Evolutionary conservation across 1,284 basidiomycete genomes (phyloP).

Genomic region (Mycena sp.): DNA sequence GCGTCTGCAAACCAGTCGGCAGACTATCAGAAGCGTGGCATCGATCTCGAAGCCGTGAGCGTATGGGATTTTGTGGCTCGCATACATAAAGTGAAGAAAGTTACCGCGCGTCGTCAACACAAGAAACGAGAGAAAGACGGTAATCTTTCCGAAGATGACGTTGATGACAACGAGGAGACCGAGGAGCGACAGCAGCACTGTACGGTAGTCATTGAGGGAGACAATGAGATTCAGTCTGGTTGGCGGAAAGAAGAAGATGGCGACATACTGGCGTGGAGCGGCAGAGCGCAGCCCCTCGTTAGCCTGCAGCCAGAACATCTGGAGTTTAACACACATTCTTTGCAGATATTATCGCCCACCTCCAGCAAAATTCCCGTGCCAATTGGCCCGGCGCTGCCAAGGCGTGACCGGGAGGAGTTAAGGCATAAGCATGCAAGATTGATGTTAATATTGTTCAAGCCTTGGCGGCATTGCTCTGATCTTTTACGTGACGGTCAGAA

Average conservation of each 20-base stretch:
- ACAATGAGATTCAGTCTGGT: too few relatives aligned
- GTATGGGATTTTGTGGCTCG: slow-evolving; percentile 44
- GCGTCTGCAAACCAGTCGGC: slow-evolving; percentile 14
- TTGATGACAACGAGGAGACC: too few relatives aligned
- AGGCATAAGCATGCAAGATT: background rate
- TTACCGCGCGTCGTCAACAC: too few relatives aligned
- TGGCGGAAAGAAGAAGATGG: too few relatives aligned
- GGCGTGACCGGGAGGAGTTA: slow-evolving; percentile 30
- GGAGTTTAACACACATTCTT: background rate
- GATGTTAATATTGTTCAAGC: slow-evolving; percentile 9
- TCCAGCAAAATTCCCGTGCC: slow-evolving; percentile 34
- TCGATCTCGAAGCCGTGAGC: slow-evolving; percentile 24
- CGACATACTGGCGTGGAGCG: too few relatives aligned
- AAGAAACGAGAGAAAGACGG: too few relatives aligned
- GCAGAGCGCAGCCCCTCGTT: too few relatives aligned
- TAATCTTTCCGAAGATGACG: too few relatives aligned
- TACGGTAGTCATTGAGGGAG: too few relatives aligned
- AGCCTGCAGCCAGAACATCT: background rate
- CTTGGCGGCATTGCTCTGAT: background rate
- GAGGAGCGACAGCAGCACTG: too few relatives aligned
- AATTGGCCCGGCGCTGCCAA: slow-evolving; percentile 41
- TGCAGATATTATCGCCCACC: background rate
- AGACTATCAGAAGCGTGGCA: slow-evolving; percentile 29
- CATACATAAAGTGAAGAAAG: slow-evolving; percentile 34
- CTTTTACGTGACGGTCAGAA: background rate